Conservation (phyloP, 73 alveolate genomes). For the Paraurostyla sp. region DNA sequence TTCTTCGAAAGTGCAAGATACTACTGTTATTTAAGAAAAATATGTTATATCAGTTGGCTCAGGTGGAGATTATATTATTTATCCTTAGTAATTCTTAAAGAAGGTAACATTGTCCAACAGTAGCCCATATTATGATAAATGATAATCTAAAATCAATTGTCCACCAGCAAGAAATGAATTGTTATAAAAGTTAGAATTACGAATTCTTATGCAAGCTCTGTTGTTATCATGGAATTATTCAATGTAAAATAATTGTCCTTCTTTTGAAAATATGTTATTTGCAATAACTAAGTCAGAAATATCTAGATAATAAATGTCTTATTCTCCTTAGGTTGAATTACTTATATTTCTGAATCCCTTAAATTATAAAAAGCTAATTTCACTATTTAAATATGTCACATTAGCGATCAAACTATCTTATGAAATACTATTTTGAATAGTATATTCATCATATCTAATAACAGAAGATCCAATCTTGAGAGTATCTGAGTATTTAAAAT, state of each 20-base stretch:
- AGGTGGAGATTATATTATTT: background rate
- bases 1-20: background rate
- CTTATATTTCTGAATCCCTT: no score
- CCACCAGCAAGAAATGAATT: background rate
- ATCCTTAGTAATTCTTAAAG: background rate
- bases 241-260: no score
- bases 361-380: background rate
- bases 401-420: background rate
- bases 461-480: background rate
- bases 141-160: background rate
- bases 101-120: background rate
- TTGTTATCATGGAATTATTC: no score
- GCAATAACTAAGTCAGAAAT: no score
- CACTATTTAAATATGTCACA: background rate
- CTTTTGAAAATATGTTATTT: no score
- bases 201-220: no score
- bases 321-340: no score
- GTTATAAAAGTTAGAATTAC: background rate
- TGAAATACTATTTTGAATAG: background rate
- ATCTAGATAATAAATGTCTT: no score
- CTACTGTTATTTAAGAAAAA: background rate
- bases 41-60: background rate
- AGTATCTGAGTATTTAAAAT: background rate
- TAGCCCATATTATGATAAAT: background rate
- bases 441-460: slow-evolving; percentile 43